Evolutionary conservation across 164 flowering plant species (phyloP), one percentile per base, ranked within the genome.

Genomic region (Pachysandra terminalis): DNA sequence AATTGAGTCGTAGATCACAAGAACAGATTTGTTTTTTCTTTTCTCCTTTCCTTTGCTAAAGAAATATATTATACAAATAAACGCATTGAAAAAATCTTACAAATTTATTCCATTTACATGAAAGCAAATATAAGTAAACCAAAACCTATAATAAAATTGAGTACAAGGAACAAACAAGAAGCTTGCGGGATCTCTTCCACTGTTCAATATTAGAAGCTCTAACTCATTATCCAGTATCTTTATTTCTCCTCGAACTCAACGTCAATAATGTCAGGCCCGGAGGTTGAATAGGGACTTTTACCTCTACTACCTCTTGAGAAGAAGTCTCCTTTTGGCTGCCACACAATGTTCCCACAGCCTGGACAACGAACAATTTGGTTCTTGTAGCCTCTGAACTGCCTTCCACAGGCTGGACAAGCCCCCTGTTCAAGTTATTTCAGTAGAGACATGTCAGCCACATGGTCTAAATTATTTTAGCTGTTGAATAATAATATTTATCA

Each of bases 221-320:
- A 7, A 32, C 7, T 7, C 5, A 7, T 32, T 32, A 32, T 32
- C 3, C 37, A 32, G 37, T 56, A n/a, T 56, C 59, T 24, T 85
- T 79, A 93, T 81, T 85, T 90, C 77, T 89, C 97, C 69, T 93
- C 97, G 52, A 88, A 91, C 60, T 93, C 98, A 24, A 91, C 85
- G 75, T 93, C 98, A 22, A 93, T 94, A 17, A 94, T 79, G 61
- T 88, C 84, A 28, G 87, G 84, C 15, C 81, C 72, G 8, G 91
- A 80, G 37, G 79, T 81, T 61, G 85, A 78, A 2, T 83, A 35
- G 19, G 64, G 54, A 10, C 58, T 23, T 2, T 54, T 22, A 32
- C 83, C 78, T 69, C 67, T 63, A 41, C 79, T 70, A 49, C 86
- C 86, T 35, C 77, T 75, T 16, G 90, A 81, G 69, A 76, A 85